phyloP scores from a whole-genome alignment of 495 filamentous ascomycete species.

The Neurospora intermedia region DNA sequence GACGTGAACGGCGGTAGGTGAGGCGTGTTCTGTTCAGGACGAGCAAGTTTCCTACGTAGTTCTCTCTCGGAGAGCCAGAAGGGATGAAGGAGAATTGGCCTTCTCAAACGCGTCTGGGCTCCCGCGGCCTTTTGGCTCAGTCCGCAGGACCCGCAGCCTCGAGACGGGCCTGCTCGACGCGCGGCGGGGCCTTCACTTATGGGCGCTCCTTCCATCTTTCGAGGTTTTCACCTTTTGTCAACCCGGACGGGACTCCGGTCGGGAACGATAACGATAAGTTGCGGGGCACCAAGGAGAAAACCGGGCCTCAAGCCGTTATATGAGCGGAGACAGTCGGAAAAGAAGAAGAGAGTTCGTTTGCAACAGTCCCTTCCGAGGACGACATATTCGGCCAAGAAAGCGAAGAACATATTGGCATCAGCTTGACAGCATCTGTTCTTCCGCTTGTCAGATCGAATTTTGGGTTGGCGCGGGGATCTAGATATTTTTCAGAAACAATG shows the following conservation, averaged over 20 bases:
- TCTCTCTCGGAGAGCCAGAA: too few species aligned
- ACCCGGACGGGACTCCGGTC: neutral
- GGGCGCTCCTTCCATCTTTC: neutral
- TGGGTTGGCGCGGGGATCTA: too few species aligned
- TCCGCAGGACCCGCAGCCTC: too few species aligned
- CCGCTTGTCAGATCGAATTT: neutral
- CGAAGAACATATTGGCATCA: neutral
- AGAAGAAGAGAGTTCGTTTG: neutral
- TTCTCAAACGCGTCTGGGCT: neutral
- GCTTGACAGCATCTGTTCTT: neutral
- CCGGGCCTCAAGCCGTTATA: too few species aligned
- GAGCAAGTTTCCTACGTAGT: neutral
- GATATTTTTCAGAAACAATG: neutral
- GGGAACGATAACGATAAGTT: neutral
- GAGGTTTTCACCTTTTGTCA: neutral
- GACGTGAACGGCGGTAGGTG: neutral
- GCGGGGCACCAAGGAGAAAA: too few species aligned
- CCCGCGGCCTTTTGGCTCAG: too few species aligned
- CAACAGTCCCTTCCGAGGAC: neutral
- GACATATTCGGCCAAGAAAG: neutral
- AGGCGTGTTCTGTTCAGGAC: neutral
- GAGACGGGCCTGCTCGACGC: neutral
- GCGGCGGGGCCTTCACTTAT: neutral
- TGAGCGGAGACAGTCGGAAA: too few species aligned
- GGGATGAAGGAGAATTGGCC: too few species aligned